These are phyloP conservation scores for Tephrocybe sp. DNA, from an alignment of 768 basidiomycete genomes.

Conservation along the genomic window DNA sequence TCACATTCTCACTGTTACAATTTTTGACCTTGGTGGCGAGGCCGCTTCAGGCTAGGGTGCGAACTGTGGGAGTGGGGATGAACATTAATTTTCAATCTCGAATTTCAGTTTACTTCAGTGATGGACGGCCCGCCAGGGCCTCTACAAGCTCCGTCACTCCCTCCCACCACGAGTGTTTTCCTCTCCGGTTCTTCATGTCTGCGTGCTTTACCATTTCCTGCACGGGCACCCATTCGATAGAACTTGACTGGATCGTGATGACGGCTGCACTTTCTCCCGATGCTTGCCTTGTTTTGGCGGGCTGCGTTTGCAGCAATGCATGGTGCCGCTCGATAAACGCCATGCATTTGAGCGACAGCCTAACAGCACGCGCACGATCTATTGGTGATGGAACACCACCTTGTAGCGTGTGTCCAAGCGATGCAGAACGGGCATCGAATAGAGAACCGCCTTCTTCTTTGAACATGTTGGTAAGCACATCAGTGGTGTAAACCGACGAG, in stretches of 20 bases:
- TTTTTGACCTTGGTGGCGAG: constrained; percentile 5
- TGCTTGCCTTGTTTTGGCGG: constrained; percentile 54
- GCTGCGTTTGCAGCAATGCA: constrained; percentile 48
- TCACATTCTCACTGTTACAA: constrained; percentile 1
- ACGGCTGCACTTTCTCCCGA: constrained; percentile 74
- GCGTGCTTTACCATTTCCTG: constrained; percentile 82
- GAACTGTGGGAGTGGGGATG: constrained; percentile 3
- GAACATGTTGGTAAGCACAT: constrained; percentile 90
- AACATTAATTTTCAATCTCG: constrained; percentile 8
- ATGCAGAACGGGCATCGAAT: constrained; percentile 95
- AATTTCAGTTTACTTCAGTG: constrained; percentile 42
- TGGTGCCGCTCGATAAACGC: constrained; percentile 88
- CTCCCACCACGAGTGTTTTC: constrained; percentile 79
- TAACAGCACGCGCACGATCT: constrained; percentile 89
- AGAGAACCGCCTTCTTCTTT: constrained; percentile 90
- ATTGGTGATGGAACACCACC: constrained; percentile 94
- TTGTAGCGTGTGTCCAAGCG: constrained; percentile 95
- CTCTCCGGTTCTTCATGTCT: constrained; percentile 88
- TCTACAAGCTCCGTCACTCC: constrained; percentile 70
- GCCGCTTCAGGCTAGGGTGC: neutral
- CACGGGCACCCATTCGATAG: constrained; percentile 81
- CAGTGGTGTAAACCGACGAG: constrained; percentile 88
- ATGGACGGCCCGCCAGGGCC: constrained; percentile 64
- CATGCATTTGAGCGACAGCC: constrained; percentile 92
- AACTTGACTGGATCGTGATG: constrained; percentile 87